Conservation (phyloP, 2,329 filamentous ascomycete genomes). For the Septoria linicola region DNA sequence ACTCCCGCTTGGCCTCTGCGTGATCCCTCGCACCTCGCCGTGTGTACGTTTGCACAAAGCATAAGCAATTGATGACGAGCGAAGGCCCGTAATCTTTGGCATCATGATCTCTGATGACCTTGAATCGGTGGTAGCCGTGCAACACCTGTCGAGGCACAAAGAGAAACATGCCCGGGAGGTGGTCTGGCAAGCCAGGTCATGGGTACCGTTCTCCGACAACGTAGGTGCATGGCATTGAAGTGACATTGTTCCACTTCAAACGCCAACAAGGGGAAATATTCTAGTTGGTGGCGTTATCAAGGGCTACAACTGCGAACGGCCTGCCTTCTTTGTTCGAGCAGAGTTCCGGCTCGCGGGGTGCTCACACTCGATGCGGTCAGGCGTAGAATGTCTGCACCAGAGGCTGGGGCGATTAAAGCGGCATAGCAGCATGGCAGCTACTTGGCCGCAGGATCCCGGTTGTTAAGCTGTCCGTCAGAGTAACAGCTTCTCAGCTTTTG, state of each 20-base stretch:
- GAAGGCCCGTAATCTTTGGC: not conserved
- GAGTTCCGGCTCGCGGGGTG: constrained; percentile 18
- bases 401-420: constrained; percentile 5
- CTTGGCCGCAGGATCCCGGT: constrained; percentile 10
- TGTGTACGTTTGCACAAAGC: not conserved
- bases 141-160: not conserved
- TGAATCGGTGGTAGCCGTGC: not conserved
- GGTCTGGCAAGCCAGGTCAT: not conserved
- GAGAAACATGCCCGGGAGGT: not conserved
- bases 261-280: not conserved
- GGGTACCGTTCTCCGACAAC: not conserved
- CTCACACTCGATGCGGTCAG: constrained; percentile 18
- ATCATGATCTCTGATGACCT: not conserved
- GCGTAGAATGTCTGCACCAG: constrained; percentile 10
- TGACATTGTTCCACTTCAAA: not conserved
- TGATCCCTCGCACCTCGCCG: constrained; percentile 1
- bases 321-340: constrained; percentile 18
- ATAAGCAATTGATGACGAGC: not conserved
- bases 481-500: constrained; percentile 16
- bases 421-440: constrained; percentile 11
- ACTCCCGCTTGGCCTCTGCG: not conserved
- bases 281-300: not conserved
- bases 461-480: constrained; percentile 9
- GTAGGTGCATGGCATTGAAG: not conserved
- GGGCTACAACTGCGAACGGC: constrained; percentile 22